These are phyloP conservation scores for Stachybotrys chlorohalonatus DNA, from an alignment of 2,329 filamentous ascomycete species.

Conservation along the genomic window DNA sequence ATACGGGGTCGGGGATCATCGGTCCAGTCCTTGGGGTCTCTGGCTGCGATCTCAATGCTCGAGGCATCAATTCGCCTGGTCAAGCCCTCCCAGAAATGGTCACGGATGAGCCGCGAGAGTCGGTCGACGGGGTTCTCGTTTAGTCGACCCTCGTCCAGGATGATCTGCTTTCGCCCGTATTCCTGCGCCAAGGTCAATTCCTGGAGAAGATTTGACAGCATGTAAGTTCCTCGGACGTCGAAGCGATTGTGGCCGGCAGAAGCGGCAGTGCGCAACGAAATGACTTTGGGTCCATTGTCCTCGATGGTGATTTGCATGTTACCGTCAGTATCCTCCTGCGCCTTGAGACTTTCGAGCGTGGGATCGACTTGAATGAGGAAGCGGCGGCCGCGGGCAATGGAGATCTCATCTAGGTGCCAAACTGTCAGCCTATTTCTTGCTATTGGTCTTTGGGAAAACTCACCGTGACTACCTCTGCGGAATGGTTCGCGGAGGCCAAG, in stretches of 20 bases:
- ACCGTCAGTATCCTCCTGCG: slow-evolving; percentile 83
- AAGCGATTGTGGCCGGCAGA: slow-evolving; percentile 82
- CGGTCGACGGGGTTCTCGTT: slow-evolving; percentile 94
- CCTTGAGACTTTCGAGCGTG: slow-evolving; percentile 69
- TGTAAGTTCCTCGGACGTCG: slow-evolving; percentile 91
- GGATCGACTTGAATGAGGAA: slow-evolving; percentile 82
- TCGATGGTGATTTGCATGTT: slow-evolving; percentile 99
- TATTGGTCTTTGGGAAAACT: slow-evolving; percentile 7
- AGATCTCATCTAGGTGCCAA: slow-evolving; percentile 56
- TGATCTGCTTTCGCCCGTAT: slow-evolving; percentile 79
- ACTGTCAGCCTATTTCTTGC: background rate
- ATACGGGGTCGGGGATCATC: slow-evolving; percentile 81
- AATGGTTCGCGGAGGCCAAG: slow-evolving; percentile 44
- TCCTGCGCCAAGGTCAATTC: slow-evolving; percentile 89
- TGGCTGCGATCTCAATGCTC: slow-evolving; percentile 76
- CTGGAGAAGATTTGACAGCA: slow-evolving; percentile 92
- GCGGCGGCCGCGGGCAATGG: slow-evolving; percentile 56
- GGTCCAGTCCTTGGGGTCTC: slow-evolving; percentile 94
- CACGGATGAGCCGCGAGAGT: slow-evolving; percentile 74
- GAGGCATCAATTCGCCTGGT: slow-evolving; percentile 85
- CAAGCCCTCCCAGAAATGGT: slow-evolving; percentile 87
- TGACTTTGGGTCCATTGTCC: slow-evolving; percentile 83
- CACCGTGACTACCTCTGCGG: slow-evolving; percentile 51
- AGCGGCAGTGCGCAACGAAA: slow-evolving; percentile 74
- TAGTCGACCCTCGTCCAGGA: slow-evolving; percentile 82